A percentile compares a stretch with the other conserved stretches of the same genome.
These are phyloP conservation scores for Chlamydomonas sp. DNA, from an alignment of 139 green algal species.

Conservation along the genomic window DNA sequence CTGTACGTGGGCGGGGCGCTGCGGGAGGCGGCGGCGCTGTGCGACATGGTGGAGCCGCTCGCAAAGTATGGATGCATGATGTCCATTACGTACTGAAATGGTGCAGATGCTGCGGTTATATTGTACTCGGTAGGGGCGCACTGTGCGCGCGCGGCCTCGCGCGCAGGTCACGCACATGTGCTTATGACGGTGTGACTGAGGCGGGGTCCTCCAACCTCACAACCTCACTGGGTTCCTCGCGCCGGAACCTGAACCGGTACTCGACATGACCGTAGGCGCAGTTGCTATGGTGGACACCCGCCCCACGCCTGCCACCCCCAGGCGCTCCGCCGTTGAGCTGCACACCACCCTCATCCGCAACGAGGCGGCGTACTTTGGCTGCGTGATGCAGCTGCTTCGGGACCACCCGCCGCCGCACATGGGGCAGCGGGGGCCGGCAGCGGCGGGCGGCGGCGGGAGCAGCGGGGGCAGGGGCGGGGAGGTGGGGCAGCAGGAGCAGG, in stretches of 20 bases:
- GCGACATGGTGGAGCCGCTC: constrained; percentile 13
- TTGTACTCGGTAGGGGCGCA: too few relatives aligned
- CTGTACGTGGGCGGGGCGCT: constrained; percentile 73
- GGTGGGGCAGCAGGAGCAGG: neutral
- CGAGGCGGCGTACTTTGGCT: constrained; percentile 86
- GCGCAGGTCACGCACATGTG: too few relatives aligned
- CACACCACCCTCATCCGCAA: constrained; percentile 86
- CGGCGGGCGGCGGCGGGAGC: neutral
- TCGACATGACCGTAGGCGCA: too few relatives aligned
- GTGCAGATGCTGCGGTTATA: too few relatives aligned
- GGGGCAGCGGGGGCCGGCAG: neutral
- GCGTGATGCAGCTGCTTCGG: constrained; percentile 68
- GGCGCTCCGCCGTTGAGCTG: constrained; percentile 58
- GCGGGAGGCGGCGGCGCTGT: constrained; percentile 11
- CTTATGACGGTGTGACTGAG: too few relatives aligned
- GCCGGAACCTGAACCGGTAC: too few relatives aligned
- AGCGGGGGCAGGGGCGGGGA: too few relatives aligned
- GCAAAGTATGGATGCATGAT: neutral
- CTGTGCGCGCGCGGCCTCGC: too few relatives aligned
- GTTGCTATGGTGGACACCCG: neutral
- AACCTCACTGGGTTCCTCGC: too few relatives aligned
- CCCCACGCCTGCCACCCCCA: neutral
- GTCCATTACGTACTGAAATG: too few relatives aligned
- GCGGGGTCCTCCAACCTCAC: too few relatives aligned
- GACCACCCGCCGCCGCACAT: constrained; percentile 25